These are phyloP conservation scores for Magnolia kwangsiensis DNA, from an alignment of 164 flowering plant species.

Conservation along the genomic window DNA sequence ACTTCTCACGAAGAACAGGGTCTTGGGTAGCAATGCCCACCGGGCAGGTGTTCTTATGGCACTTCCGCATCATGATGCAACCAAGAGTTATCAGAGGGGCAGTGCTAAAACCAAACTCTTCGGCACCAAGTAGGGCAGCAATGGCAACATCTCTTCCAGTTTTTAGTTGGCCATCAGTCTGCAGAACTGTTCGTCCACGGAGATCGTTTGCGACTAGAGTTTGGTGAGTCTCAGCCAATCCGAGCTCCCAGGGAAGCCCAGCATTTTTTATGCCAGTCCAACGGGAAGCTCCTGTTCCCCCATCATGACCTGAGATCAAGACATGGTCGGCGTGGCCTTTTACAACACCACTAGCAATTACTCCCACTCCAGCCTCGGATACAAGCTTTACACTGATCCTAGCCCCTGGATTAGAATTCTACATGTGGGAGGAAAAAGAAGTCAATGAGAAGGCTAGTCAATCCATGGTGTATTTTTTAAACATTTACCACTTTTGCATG, in stretches of 20 bases:
- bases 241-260: constrained; percentile 99
- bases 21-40: constrained; percentile 99
- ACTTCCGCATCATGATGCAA: constrained; percentile 99
- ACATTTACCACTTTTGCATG: neutral
- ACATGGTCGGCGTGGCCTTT: constrained; percentile 99
- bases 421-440: constrained; percentile 1
- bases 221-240: constrained; percentile 98
- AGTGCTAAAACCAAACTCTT: constrained; percentile 99
- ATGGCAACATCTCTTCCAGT: constrained; percentile 98
- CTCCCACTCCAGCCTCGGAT: constrained; percentile 99
- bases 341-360: constrained; percentile 97
- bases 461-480: neutral
- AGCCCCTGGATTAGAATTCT: constrained; percentile 94
- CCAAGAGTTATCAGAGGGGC: constrained; percentile 98
- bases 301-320: constrained; percentile 96
- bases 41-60: constrained; percentile 99
- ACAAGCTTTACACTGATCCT: constrained; percentile 94
- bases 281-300: constrained; percentile 99
- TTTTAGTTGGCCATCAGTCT: constrained; percentile 96
- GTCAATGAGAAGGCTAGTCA: neutral
- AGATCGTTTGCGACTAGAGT: constrained; percentile 97
- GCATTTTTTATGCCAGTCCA: constrained; percentile 99
- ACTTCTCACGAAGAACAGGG: constrained; percentile 93
- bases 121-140: constrained; percentile 98
- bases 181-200: constrained; percentile 88